phyloP scores from a whole-genome alignment of 345 rosid genomes.

The Salix exigua region DNA sequence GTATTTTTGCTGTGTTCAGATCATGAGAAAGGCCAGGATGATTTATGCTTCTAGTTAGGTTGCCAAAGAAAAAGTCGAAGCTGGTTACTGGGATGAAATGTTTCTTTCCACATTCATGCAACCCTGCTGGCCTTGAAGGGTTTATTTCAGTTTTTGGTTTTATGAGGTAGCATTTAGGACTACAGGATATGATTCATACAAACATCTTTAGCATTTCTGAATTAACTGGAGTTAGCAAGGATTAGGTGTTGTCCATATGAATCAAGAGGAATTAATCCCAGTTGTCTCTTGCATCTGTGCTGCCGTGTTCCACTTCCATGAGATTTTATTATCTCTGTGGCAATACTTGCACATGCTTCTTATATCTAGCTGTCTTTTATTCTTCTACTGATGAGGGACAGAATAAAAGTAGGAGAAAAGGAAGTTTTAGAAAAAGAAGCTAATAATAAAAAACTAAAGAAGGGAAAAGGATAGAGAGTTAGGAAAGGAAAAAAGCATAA shows the following conservation, averaged over 20 bases:
- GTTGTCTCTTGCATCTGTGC: not conserved
- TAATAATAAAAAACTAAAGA: no score
- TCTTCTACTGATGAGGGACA: not conserved
- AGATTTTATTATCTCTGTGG: not conserved
- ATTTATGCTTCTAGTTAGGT: not conserved
- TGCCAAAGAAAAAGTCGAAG: not conserved
- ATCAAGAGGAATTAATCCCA: not conserved
- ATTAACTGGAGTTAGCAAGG: not conserved
- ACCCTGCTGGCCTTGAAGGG: not conserved
- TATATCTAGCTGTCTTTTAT: not conserved
- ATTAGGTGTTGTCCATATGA: not conserved
- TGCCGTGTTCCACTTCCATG: not conserved
- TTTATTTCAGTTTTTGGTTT: not conserved
- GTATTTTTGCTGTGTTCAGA: not conserved
- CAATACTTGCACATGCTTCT: not conserved
- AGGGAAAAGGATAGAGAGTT: no score
- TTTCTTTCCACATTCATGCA: not conserved
- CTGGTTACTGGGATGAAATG: not conserved
- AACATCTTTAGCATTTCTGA: not conserved
- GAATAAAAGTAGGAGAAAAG: no score
- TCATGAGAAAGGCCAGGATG: not conserved
- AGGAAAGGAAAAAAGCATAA: not conserved
- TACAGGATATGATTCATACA: not conserved
- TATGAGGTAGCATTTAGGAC: conserved; percentile 5
- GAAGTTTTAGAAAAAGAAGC: no score